Evolutionary conservation across 2,329 filamentous ascomycete species (phyloP).

Genomic region (Aspergillus ruber): DNA sequence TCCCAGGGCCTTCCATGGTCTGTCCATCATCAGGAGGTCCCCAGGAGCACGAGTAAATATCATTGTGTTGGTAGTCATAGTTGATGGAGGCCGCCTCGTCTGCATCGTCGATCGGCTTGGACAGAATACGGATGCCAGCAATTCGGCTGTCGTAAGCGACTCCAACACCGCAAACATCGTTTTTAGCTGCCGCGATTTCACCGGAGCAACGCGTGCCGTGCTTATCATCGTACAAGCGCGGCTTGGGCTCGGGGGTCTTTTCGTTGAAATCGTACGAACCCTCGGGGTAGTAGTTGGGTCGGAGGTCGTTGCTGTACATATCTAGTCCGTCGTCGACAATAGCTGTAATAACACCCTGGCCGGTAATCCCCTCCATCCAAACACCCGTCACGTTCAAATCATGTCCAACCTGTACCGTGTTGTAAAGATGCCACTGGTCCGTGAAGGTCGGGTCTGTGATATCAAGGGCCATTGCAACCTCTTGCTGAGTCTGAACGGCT

Average conservation of each 20-base stretch:
- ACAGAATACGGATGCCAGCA: slow-evolving; percentile 86
- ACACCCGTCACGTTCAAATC: slow-evolving; percentile 95
- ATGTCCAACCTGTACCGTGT: slow-evolving; percentile 71
- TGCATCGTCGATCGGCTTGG: slow-evolving; percentile 80
- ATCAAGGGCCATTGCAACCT: slow-evolving; percentile 58
- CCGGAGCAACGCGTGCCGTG: slow-evolving; percentile 94
- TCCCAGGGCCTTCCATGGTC: slow-evolving; percentile 88
- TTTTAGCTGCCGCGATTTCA: slow-evolving; percentile 85
- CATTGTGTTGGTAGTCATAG: slow-evolving; percentile 82
- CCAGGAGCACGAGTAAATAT: slow-evolving; percentile 99
- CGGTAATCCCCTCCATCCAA: slow-evolving; percentile 86
- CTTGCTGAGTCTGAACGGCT: slow-evolving; percentile 53
- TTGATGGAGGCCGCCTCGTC: slow-evolving; percentile 92
- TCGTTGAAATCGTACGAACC: slow-evolving; percentile 98
- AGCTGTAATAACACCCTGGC: slow-evolving; percentile 79
- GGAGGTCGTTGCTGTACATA: slow-evolving; percentile 89
- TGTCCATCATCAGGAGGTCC: slow-evolving; percentile 88
- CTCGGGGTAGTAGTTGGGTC: slow-evolving; percentile 84
- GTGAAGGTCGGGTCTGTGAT: slow-evolving; percentile 87
- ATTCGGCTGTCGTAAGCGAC: slow-evolving; percentile 90
- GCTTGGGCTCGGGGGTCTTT: slow-evolving; percentile 67
- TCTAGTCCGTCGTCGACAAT: slow-evolving; percentile 96
- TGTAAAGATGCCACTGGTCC: slow-evolving; percentile 94
- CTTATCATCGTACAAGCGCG: slow-evolving; percentile 73
- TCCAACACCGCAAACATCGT: slow-evolving; percentile 90